Conservation (phyloP, 164 flowering plant genomes). For the Umbellularia californica region DNA sequence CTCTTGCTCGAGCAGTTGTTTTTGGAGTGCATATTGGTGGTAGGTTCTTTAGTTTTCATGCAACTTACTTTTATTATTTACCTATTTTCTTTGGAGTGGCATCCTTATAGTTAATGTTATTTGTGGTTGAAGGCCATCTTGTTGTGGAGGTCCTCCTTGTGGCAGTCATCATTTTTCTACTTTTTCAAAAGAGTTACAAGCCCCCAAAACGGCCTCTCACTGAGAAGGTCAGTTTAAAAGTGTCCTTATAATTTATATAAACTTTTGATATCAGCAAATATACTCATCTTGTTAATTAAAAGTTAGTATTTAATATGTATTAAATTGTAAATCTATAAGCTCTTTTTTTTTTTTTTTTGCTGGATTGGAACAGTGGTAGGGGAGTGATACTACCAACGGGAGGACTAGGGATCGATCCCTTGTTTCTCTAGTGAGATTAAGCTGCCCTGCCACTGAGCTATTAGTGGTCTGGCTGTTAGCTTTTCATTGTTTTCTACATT, state of each 20-base stretch:
- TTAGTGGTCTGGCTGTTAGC: too few relatives aligned
- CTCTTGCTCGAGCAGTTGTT: constrained; percentile 74
- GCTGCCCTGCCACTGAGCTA: too few relatives aligned
- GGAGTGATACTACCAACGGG: too few relatives aligned
- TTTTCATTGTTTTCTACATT: too few relatives aligned
- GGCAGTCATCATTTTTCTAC: constrained; percentile 65
- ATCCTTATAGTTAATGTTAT: neutral
- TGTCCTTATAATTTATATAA: neutral
- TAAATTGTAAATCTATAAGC: neutral
- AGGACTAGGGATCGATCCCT: too few relatives aligned
- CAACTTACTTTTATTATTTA: neutral
- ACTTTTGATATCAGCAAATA: neutral
- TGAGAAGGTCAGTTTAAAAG: constrained; percentile 38
- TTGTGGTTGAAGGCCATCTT: constrained; percentile 63
- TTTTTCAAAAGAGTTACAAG: constrained; percentile 89
- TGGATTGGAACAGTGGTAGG: too few relatives aligned
- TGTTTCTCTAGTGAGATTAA: too few relatives aligned
- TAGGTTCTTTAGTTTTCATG: constrained; percentile 15
- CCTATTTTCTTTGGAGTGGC: neutral
- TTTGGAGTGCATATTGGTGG: constrained; percentile 88
- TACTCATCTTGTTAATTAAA: neutral
- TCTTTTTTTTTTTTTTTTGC: neutral
- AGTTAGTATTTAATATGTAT: too few relatives aligned
- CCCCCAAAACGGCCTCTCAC: constrained; percentile 90
- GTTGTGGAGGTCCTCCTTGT: constrained; percentile 78